These are phyloP conservation scores for Urochloa ruziziensis DNA, from an alignment of 176 grass and related monocot species.

Conservation along the genomic window DNA sequence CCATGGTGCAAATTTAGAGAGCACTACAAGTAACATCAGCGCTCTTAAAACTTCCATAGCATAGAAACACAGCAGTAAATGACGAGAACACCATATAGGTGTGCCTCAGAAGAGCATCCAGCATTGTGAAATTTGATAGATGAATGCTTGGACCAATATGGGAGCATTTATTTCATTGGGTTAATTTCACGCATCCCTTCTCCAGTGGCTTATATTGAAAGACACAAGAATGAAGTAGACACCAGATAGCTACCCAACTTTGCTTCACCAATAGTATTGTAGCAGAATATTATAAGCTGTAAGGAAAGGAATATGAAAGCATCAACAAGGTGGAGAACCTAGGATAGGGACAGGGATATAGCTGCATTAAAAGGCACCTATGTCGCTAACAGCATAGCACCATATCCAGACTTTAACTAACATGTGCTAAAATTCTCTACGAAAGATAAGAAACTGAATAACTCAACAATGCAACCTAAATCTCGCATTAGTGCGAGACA, in stretches of 20 bases:
- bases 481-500: background rate
- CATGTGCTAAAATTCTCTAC: background rate
- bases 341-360: background rate
- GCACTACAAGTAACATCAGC: slow-evolving; percentile 5
- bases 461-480: background rate
- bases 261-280: slow-evolving; percentile 10
- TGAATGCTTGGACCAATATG: background rate
- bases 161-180: slow-evolving; percentile 9
- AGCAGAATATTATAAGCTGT: slow-evolving; percentile 32
- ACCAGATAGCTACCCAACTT: background rate
- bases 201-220: background rate
- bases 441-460: background rate
- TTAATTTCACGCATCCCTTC: slow-evolving; percentile 5
- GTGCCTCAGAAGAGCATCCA: slow-evolving; percentile 19
- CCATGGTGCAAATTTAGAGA: slow-evolving; percentile 51
- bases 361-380: background rate
- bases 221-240: slow-evolving; percentile 9
- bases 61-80: slow-evolving; percentile 15
- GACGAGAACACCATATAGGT: slow-evolving; percentile 36
- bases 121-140: slow-evolving; percentile 18
- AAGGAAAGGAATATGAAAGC: slow-evolving; percentile 1
- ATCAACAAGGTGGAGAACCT: slow-evolving; percentile 3
- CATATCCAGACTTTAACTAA: background rate
- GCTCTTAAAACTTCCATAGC: slow-evolving; percentile 18
- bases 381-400: background rate